Base-by-base conservation (phyloP, 371 early-diverging fungal genomes). In the Racocetra persica region DNA sequence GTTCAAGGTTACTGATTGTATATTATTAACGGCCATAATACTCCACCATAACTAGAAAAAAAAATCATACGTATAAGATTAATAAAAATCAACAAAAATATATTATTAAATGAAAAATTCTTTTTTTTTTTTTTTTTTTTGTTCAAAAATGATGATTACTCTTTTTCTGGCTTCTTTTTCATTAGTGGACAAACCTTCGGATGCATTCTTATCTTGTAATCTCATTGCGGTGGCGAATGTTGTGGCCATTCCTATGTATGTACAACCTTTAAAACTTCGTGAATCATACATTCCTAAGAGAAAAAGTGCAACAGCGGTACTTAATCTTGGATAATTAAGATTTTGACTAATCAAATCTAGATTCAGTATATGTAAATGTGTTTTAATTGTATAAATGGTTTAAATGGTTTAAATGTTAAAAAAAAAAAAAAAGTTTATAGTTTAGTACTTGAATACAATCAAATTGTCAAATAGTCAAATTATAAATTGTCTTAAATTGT, bases 21-120 rank as follows among this genome's bases (percentile, higher is more conserved):
- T 49, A 18, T 65, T 41, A 13, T 77, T 77, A 18, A 14, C 18
- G 20, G 65, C 65, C 22, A 26, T 8, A 10, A 77, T 45, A 14
- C 55, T 49, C 77, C 77, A 77, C 77, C 77, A 77, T 26, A 77
- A 26, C 77, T 77, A 24, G 22, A 32, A 36, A 22, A 55, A n/a
- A n/a, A n/a, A n/a, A n/a, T n/a, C n/a, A n/a, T n/a, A n/a, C n/a
- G n/a, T n/a, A n/a, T n/a, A n/a, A n/a, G n/a, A n/a, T n/a, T n/a
- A n/a, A n/a, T n/a, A n/a, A n/a, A n/a, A n/a, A n/a, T n/a, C n/a
- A n/a, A n/a, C n/a, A n/a, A n/a, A n/a, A n/a, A n/a, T n/a, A n/a
- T n/a, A n/a, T n/a, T n/a, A n/a, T n/a, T n/a, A n/a, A n/a, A n/a
- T n/a, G n/a, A n/a, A n/a, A n/a, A n/a, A n/a, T n/a, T n/a, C n/a